phyloP scores from a whole-genome alignment of 257 asterid genomes.

The Penstemon davidsonii region DNA sequence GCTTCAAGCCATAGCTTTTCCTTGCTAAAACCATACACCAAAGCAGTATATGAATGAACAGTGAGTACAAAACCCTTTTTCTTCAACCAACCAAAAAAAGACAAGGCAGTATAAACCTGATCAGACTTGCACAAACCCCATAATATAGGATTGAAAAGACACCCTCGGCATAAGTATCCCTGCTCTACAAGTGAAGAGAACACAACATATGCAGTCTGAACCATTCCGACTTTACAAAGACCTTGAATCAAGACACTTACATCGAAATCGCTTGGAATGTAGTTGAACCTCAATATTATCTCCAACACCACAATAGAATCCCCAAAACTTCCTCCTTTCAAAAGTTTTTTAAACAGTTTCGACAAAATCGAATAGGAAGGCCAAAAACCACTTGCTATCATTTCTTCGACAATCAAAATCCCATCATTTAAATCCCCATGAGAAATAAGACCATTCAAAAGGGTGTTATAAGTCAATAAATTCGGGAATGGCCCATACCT shows the following conservation, averaged over 20 bases:
- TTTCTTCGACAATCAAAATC: too few relatives aligned
- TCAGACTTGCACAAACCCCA: slow-evolving; percentile 58
- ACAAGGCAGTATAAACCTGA: slow-evolving; percentile 32
- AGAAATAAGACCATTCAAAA: too few relatives aligned
- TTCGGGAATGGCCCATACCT: slow-evolving; percentile 48
- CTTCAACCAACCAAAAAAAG: slow-evolving; percentile 51
- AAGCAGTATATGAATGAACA: slow-evolving; percentile 55
- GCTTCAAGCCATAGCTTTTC: slow-evolving; percentile 49
- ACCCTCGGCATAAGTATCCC: slow-evolving; percentile 32
- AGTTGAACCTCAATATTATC: slow-evolving; percentile 41
- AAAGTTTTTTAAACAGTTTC: slow-evolving; percentile 44
- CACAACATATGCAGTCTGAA: slow-evolving; percentile 39
- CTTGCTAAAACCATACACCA: slow-evolving; percentile 55
- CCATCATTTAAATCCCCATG: too few relatives aligned
- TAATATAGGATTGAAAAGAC: slow-evolving; percentile 45
- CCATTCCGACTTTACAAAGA: slow-evolving; percentile 47
- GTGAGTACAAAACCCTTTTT: slow-evolving; percentile 47
- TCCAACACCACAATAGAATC: slow-evolving; percentile 43
- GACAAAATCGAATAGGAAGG: slow-evolving; percentile 46
- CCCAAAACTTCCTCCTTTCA: slow-evolving; percentile 35
- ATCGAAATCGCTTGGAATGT: slow-evolving; percentile 34
- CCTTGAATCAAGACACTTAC: slow-evolving; percentile 40
- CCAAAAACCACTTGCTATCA: slow-evolving; percentile 43
- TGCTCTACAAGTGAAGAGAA: slow-evolving; percentile 32
- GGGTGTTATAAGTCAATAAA: too few relatives aligned